Conservation (phyloP, 192 early-diverging fungal genomes). For the Linnemannia zychae region DNA sequence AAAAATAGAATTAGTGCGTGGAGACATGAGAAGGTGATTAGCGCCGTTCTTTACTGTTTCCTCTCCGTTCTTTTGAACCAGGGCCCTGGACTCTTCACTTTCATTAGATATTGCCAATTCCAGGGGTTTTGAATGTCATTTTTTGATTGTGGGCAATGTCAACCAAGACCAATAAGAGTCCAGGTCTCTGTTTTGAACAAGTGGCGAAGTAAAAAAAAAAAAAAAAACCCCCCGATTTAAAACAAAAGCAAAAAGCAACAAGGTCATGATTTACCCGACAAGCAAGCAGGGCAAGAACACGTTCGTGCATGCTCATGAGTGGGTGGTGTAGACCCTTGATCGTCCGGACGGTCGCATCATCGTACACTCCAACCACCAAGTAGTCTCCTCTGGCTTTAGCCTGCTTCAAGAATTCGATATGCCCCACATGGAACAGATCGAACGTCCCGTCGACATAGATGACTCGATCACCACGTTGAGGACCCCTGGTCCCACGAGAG, state of each 20-base stretch:
- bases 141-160: no score
- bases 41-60: no score
- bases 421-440: conserved; percentile 92
- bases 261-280: conserved; percentile 73
- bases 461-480: conserved; percentile 76
- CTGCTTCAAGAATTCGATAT: conserved; percentile 88
- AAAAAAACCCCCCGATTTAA: no score
- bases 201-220: background rate
- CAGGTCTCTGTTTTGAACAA: no score
- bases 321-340: conserved; percentile 87
- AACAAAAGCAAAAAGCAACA: background rate
- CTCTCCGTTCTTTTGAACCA: no score
- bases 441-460: conserved; percentile 95
- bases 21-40: background rate
- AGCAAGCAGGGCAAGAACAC: conserved; percentile 86
- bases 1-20: background rate
- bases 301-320: conserved; percentile 93
- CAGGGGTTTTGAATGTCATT: no score
- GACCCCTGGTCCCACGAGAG: conserved; percentile 75
- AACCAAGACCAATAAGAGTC: no score
- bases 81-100: no score
- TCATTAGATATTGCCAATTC: no score
- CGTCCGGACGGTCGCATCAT: conserved; percentile 86
- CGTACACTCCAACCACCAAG: conserved; percentile 91
- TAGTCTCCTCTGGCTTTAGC: conserved; percentile 87